Percentiles rank a stretch among this genome's conserved stretches.
phyloP scores from a whole-genome alignment of 2,329 filamentous ascomycete species.

The Aspergillus pseudonomiae region DNA sequence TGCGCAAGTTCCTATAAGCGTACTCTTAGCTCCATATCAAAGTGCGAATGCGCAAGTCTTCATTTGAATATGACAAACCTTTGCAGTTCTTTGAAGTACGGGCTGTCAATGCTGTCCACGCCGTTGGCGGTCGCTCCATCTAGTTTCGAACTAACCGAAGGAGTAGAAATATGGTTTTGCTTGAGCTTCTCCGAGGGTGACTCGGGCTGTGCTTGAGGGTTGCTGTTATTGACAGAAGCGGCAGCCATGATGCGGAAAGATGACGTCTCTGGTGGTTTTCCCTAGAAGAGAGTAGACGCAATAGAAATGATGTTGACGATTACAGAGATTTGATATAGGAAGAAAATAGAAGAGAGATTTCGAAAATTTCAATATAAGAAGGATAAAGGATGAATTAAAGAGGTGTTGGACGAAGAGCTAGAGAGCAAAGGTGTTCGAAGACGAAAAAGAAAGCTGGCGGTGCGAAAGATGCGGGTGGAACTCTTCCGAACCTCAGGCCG shows the following conservation, averaged over 20 bases:
- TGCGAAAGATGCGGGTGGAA: slow-evolving; percentile 38
- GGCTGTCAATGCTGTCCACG: slow-evolving; percentile 69
- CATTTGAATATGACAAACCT: slow-evolving; percentile 65
- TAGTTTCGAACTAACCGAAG: slow-evolving; percentile 32
- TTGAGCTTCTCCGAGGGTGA: slow-evolving; percentile 72
- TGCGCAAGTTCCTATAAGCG: slow-evolving; percentile 75
- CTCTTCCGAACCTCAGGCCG: slow-evolving; percentile 33
- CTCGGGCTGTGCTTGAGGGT: slow-evolving; percentile 63
- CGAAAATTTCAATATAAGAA: slow-evolving; percentile 6
- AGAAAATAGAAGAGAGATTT: slow-evolving; percentile 4
- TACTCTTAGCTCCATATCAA: slow-evolving; percentile 20
- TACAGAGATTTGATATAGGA: background rate
- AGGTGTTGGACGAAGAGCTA: slow-evolving; percentile 9
- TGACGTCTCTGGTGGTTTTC: background rate
- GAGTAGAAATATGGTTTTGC: slow-evolving; percentile 56
- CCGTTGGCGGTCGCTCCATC: slow-evolving; percentile 49
- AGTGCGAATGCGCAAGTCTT: background rate
- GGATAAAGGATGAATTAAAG: slow-evolving; percentile 12
- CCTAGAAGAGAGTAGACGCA: slow-evolving; percentile 13
- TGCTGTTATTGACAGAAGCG: slow-evolving; percentile 61
- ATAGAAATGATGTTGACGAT: background rate
- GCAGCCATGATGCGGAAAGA: slow-evolving; percentile 59
- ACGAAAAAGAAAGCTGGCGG: slow-evolving; percentile 19
- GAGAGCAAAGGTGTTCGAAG: slow-evolving; percentile 20
- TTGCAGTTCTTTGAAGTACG: slow-evolving; percentile 83